Base-by-base conservation (phyloP, 176 grass and related monocot genomes). In the Chloris gayana region DNA sequence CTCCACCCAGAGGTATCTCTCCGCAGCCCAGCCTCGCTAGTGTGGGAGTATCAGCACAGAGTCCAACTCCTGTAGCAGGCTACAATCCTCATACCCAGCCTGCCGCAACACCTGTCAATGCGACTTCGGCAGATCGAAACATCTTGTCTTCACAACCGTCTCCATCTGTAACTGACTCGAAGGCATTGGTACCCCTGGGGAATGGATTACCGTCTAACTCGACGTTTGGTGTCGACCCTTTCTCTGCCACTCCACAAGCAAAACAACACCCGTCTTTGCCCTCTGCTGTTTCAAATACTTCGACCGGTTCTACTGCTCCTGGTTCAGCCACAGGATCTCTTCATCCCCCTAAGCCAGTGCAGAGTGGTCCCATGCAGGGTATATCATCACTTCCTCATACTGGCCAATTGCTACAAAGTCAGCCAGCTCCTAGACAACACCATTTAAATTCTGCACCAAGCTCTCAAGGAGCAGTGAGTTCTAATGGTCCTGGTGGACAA, bases 171-270 rank as follows among this genome's bases (percentile, higher is more conserved):
- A 91, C 84, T 63, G 92, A 91, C 87, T 82, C 88, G 27, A 95
- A 87, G 77, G 67, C 88, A 60, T 75, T 84, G 39, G 78, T 89
- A 64, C 84, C 89, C 51, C 67, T 84, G 63, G 90, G 81, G 27
- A 99, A 96, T 86, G 93, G 90, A 69, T 84, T 84, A 21, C 51
- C 84, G 41, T 87, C 92, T 63, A 85, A 91, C 69, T 87, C 84
- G 67, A 79, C 67, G 69, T 80, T 92, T 83, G 87, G 82, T 66
- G 86, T 27, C 9, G 86, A 89, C 53, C 66, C 41, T 60, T 83
- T 91, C 45, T 82, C 89, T 82, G 69, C 60, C 81, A 69, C 77
- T 73, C 54, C 89, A 39, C 87, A 75, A 69, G 75, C 30, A n/a
- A 87, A 79, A 14, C 90, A 90, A 86, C 81, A 82, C 49, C 63